These are phyloP conservation scores for Filobasidium wieringae DNA, from an alignment of 768 basidiomycete species.

Conservation along the genomic window DNA sequence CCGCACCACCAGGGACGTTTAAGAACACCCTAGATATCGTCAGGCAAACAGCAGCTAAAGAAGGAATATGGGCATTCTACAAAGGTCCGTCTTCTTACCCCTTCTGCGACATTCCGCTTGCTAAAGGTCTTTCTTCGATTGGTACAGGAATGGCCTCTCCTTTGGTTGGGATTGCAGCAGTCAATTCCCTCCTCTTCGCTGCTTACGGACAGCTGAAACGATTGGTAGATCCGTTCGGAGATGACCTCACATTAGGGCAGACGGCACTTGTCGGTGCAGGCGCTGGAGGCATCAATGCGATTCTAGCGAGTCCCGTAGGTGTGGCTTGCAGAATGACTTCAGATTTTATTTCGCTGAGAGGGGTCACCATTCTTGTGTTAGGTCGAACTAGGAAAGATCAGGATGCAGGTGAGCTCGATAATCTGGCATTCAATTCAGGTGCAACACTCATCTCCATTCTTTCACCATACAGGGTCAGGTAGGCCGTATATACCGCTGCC, in stretches of 20 bases:
- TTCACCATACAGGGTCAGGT: not conserved
- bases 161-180: conserved; percentile 80
- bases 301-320: conserved; percentile 76
- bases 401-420: conserved; percentile 65
- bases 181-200: conserved; percentile 89
- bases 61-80: conserved; percentile 86
- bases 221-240: conserved; percentile 68
- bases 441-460: conserved; percentile 13
- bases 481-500: not conserved
- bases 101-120: not conserved
- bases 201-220: conserved; percentile 73
- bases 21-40: conserved; percentile 92
- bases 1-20: conserved; percentile 42
- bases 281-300: conserved; percentile 81
- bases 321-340: not conserved
- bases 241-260: conserved; percentile 64
- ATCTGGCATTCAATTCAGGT: not conserved
- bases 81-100: conserved; percentile 52
- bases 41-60: conserved; percentile 62
- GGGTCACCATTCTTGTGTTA: not conserved
- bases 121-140: not conserved
- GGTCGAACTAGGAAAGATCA: conserved; percentile 89
- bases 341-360: too few species aligned
- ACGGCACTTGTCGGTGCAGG: conserved; percentile 76
- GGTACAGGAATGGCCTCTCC: conserved; percentile 74